Base-by-base conservation (phyloP, 2,329 filamentous ascomycete genomes). In the Sclerotinia nivalis region DNA sequence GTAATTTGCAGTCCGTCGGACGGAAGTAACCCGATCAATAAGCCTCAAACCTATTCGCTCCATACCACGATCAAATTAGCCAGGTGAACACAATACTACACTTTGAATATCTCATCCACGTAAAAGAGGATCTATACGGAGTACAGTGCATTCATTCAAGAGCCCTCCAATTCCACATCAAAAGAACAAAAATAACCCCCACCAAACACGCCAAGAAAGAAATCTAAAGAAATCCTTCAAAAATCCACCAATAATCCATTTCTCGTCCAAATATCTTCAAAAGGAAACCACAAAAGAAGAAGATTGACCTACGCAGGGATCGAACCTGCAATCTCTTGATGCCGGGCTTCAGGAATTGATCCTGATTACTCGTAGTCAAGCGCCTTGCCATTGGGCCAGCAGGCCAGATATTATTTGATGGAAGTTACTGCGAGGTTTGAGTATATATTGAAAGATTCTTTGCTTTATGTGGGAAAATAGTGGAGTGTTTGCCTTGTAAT, bases 291-390 rank as follows among this genome's bases (percentile, higher is more conserved):
- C 10, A 43, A 18, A n/a, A 59, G 18, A 15, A 49, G n/a, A 49
- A 31, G 1, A 4, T 1, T 74, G 74, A 76, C 74, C 74, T 71
- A 74, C 72, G 74, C 73, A 76, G 74, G 74, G 74, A 71, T 82
- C 80, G 80, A 82, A 82, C 81, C 80, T 80, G 78, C 80, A 82
- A 82, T 82, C 81, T 82, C 79, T 81, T 82, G 81, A 69, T 43
- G 1, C 3, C 59, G 8, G 34, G 3, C 34, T 12, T n/a, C 9
- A 7, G 54, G 20, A 20, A 10, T 0, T 0, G 13, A 10, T 12
- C 22, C 28, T 34, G 10, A 2, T 0, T n/a, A 31, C 9, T 69
- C 68, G 68, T 69, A 69, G 68, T 69, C 68, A 69, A 69, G 61
- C 68, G 68, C 68, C 68, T 69, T 69, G 61, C 68, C 68, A 69